Evolutionary conservation across 2,329 filamentous ascomycete species (phyloP), one percentile per base, ranked within the genome.

Genomic region (Aspergillus brasiliensis): DNA sequence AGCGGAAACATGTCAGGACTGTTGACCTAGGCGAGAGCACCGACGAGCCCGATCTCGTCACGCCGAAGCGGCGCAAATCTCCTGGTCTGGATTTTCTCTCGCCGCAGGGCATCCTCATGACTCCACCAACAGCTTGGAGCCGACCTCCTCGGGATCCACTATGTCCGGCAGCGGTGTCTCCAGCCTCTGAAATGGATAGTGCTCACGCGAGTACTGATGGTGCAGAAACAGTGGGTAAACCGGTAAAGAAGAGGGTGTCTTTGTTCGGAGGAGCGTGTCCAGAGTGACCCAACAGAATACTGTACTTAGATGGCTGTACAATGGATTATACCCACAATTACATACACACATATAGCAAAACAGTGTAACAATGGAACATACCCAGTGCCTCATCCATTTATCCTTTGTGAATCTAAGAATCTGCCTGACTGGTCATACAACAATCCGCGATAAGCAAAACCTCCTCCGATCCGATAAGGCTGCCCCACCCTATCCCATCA

Each of bases 61-160:
- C 57, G 2, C 55, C 61, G 1, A 68, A 66, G 51, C 58, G 66
- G 56, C 64, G 55, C n/a, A 68, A 57, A 38, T 38, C 48, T 1
- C 40, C 59, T 1, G 56, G 28, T 5, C 28, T 62, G 44, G 57
- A 56, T 17, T 62, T 67, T 15, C 47, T 63, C 13, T 60, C 60
- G 7, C 59, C 64, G 19, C 61, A 66, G 52, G 69, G 66, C 5
- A 63, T 67, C n/a, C 25, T 64, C 17, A 67, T 65, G 65, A 59
- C 59, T 2, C 58, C 61, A 19, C 51, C 58, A n/a, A 42, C 40
- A 23, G 48, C 31, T 6, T 57, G 38, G 28, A 48, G 51, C 7
- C 49, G 46, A 44, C 56, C 40, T 25, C 58, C 58, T 1, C 28
- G 57, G 53, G 56, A 46, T 2, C 34, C 58, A 21, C 40, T 55